phyloP scores from a whole-genome alignment of 2,329 filamentous ascomycete species.

The Neoscytalidium dimidiatum region DNA sequence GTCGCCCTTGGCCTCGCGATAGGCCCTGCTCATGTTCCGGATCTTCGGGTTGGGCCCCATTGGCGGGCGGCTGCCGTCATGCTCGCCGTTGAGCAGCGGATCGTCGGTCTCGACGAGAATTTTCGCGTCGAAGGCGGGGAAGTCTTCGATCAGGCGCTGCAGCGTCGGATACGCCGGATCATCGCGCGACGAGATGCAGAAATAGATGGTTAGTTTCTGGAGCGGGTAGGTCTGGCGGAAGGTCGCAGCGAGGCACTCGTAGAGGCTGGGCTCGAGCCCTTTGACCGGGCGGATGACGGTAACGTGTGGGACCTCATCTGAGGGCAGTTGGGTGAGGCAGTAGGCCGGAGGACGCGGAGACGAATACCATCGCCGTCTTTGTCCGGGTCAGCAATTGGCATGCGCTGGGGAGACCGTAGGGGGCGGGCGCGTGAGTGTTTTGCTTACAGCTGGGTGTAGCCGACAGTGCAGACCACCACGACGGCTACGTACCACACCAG shows the following conservation, averaged over 20 bases:
- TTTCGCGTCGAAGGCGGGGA: slow-evolving; percentile 68
- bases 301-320: slow-evolving; percentile 68
- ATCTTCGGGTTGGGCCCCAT: slow-evolving; percentile 98
- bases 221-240: slow-evolving; percentile 80
- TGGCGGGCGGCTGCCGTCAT: slow-evolving; percentile 48
- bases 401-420: background rate
- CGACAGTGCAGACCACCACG: slow-evolving; percentile 58
- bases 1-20: slow-evolving; percentile 83
- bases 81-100: slow-evolving; percentile 62
- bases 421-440: background rate
- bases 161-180: slow-evolving; percentile 81
- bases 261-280: slow-evolving; percentile 84
- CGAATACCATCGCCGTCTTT: slow-evolving; percentile 58
- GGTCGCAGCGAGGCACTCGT: slow-evolving; percentile 86
- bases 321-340: slow-evolving; percentile 39
- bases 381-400: slow-evolving; percentile 3
- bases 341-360: slow-evolving; percentile 45
- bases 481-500: slow-evolving; percentile 60
- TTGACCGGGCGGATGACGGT: slow-evolving; percentile 94
- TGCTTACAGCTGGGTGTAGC: slow-evolving; percentile 60
- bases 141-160: slow-evolving; percentile 70
- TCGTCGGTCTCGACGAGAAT: slow-evolving; percentile 84
- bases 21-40: slow-evolving; percentile 90
- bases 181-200: slow-evolving; percentile 74
- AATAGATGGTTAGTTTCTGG: slow-evolving; percentile 73